Percentiles rank a stretch among this genome's conserved stretches.
Evolutionary conservation across 345 rosid genomes (phyloP).

Genomic region (Geranium rotundifolium): DNA sequence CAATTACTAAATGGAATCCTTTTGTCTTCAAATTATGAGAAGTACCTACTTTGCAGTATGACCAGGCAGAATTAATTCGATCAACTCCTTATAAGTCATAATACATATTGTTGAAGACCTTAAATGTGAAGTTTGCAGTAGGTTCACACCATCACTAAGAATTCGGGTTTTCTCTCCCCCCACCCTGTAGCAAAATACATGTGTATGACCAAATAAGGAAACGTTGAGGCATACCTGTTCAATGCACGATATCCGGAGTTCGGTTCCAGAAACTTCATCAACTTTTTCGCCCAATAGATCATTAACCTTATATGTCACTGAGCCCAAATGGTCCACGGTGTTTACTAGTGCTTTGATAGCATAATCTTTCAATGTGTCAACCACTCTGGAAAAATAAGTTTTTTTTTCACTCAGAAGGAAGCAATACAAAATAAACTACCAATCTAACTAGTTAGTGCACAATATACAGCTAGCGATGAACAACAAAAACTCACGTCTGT

Average conservation of each 20-base stretch:
- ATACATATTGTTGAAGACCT: not conserved
- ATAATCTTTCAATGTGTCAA: constrained; percentile 85
- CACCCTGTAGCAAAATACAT: not conserved
- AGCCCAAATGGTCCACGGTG: constrained; percentile 93
- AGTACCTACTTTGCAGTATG: not conserved
- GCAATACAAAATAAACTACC: not conserved
- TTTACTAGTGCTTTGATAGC: constrained; percentile 85
- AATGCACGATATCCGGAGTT: constrained; percentile 69
- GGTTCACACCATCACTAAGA: not conserved
- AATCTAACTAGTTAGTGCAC: not conserved
- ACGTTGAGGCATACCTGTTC: constrained; percentile 53
- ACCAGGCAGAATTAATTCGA: not conserved
- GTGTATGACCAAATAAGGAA: not conserved
- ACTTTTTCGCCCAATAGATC: constrained; percentile 80
- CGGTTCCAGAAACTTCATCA: constrained; percentile 68
- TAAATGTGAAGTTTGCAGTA: not conserved
- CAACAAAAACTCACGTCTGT: constrained; percentile 43
- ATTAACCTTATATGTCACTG: constrained; percentile 77
- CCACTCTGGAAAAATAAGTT: constrained; percentile 46
- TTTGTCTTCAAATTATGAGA: not conserved
- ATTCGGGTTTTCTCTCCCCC: no score
- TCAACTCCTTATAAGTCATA: not conserved
- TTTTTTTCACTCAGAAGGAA: not conserved
- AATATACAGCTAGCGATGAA: not conserved
- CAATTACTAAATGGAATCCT: not conserved